Conservation (phyloP, 2,329 filamentous ascomycete species). For the Coniella vitis region DNA sequence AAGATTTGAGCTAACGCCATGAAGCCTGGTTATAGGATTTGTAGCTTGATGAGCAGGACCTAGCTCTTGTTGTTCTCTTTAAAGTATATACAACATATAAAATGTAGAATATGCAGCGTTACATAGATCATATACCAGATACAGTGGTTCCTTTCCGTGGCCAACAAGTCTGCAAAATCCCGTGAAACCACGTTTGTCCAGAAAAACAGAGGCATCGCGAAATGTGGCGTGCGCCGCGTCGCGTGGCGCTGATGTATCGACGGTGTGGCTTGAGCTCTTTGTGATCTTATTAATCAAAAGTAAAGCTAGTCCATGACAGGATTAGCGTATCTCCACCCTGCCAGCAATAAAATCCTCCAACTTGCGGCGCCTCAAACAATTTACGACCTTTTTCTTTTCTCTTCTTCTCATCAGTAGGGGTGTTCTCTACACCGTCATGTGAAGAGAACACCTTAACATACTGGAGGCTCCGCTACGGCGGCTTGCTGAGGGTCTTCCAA, state of each 20-base stretch:
- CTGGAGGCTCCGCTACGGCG: constrained; percentile 46
- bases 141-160: too few relatives aligned
- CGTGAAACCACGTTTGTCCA: too few relatives aligned
- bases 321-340: background rate
- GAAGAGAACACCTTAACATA: constrained; percentile 33
- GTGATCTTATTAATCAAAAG: too few relatives aligned
- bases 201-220: too few relatives aligned
- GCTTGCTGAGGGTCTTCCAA: constrained; percentile 48
- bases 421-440: constrained; percentile 43
- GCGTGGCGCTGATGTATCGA: too few relatives aligned
- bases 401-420: constrained; percentile 38
- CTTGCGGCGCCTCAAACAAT: background rate
- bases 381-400: constrained; percentile 20
- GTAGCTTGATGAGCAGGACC: background rate
- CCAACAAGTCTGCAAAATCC: too few relatives aligned
- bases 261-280: too few relatives aligned
- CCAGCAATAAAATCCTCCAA: background rate
- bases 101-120: too few relatives aligned
- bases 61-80: background rate
- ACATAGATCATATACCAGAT: too few relatives aligned
- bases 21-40: background rate
- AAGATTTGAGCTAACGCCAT: constrained; percentile 38
- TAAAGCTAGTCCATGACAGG: background rate
- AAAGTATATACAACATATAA: too few relatives aligned
- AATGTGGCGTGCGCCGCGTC: too few relatives aligned